Conservation (phyloP, 2,329 filamentous ascomycete species). For the Colletotrichum costaricense region DNA sequence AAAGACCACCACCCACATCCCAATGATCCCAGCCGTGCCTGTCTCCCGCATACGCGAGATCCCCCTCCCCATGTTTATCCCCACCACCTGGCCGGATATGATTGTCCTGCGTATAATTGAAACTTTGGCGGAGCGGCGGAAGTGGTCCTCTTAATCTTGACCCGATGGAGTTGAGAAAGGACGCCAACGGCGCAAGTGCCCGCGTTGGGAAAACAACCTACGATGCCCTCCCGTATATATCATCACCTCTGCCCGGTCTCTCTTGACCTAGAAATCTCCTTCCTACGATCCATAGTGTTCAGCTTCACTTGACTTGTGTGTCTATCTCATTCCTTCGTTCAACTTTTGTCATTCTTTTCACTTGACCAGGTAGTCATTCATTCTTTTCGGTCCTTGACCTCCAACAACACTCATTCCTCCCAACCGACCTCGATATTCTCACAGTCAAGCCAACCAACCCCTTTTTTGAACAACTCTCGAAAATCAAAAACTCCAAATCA, state of each 20-base stretch:
- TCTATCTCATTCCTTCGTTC: conserved; percentile 35
- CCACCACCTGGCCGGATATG: conserved; percentile 27
- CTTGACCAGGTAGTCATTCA: conserved; percentile 36
- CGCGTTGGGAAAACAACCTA: conserved; percentile 16
- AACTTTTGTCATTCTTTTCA: conserved; percentile 35
- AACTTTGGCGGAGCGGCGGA: conserved; percentile 35
- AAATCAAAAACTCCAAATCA: neutral
- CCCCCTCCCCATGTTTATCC: conserved; percentile 20
- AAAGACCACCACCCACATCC: conserved; percentile 18
- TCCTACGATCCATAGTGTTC: conserved; percentile 30
- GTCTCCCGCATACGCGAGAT: conserved; percentile 34
- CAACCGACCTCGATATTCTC: conserved; percentile 26
- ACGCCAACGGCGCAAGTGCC: conserved; percentile 19
- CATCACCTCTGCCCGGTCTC: conserved; percentile 6
- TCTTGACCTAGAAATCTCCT: neutral
- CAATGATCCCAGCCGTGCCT: conserved; percentile 18
- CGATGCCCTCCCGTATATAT: conserved; percentile 30
- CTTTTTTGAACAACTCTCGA: neutral
- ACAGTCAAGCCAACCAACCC: conserved; percentile 21
- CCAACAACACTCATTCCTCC: conserved; percentile 21
- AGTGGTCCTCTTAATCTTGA: conserved; percentile 32
- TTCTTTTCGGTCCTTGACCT: conserved; percentile 34
- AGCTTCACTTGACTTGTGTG: conserved; percentile 36
- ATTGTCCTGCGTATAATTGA: conserved; percentile 34
- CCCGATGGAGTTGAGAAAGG: conserved; percentile 11